Base-by-base conservation (phyloP, 805 yeast species). In the Brettanomyces nanus region DNA sequence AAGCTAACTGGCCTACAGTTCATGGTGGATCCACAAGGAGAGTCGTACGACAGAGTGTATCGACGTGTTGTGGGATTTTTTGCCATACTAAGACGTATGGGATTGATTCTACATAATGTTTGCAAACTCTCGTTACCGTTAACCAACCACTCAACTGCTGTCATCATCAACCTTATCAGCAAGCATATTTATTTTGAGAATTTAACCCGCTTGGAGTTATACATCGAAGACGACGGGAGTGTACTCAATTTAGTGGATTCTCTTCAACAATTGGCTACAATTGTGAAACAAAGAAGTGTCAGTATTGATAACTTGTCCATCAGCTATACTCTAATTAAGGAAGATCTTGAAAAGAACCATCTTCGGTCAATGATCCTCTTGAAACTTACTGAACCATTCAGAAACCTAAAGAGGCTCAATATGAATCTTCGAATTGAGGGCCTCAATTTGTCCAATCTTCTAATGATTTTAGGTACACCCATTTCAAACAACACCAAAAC, bases 11-110 rank as follows among this genome's bases (percentile, higher is more conserved):
- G 50, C 35, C 39, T 58, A 15, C 52, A 52, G 33, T 58, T 58
- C 43, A 45, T 46, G 28, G 49, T 47, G 23, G 46, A 51, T 15
- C 18, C 31, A 11, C 48, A 41, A n/a, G 26, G 19, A 3, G 52
- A 46, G 26, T 40, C 52, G 14, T 46, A 46, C 27, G 59, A 58
- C 15, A 35, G 46, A 19, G 59, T 50, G 13, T 58, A 58, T 42
- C 47, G 63, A 35, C 42, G 63, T 21, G 35, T 58, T 10, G 63
- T 58, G 36, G 63, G 63, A 10, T 54, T 54, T 28, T 48, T 57
- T 37, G 63, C 63, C 18, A 58, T 58, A 33, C 36, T 58, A 22
- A 48, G 63, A 36, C 54, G 50, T 29, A 49, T 58, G 51, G 53
- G 54, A 10, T 33, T 56, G 11, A 41, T 48, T 1, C 37, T 58